Conservation (phyloP, 2,329 filamentous ascomycete species). For the Colletotrichum lindemuthianum region DNA sequence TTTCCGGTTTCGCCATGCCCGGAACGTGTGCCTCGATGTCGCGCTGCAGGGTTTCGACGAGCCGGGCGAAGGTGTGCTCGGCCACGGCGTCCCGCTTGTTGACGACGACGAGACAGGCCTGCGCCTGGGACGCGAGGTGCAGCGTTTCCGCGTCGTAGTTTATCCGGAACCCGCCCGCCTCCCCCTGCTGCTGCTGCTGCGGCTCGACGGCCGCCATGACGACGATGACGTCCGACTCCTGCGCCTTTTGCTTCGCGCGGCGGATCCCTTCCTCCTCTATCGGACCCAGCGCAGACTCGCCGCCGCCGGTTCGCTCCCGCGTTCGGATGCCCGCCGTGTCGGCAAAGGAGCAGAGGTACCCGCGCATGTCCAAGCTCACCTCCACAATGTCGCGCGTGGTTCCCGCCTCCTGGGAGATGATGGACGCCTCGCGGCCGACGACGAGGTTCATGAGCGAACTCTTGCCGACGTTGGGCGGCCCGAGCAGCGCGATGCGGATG, state of each 20-base stretch:
- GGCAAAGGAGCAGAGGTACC: constrained; percentile 92
- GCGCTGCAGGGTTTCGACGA: constrained; percentile 54
- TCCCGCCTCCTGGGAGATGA: constrained; percentile 91
- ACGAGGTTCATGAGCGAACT: constrained; percentile 92
- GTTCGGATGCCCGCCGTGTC: constrained; percentile 91
- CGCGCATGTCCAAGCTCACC: constrained; percentile 86
- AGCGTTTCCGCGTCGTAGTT: constrained; percentile 66
- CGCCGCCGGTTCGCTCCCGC: constrained; percentile 36
- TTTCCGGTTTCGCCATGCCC: constrained; percentile 48
- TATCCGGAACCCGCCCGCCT: constrained; percentile 52
- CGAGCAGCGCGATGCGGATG: constrained; percentile 86
- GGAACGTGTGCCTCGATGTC: constrained; percentile 52
- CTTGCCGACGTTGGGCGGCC: constrained; percentile 94
- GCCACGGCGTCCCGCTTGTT: constrained; percentile 70
- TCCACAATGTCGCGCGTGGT: constrained; percentile 96
- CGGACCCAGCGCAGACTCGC: constrained; percentile 64
- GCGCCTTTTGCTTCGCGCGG: constrained; percentile 81
- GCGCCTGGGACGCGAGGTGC: constrained; percentile 59
- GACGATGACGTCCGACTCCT: constrained; percentile 86
- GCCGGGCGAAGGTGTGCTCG: constrained; percentile 44
- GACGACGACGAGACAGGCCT: constrained; percentile 63
- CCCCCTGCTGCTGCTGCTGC: constrained; percentile 55
- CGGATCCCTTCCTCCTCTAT: constrained; percentile 93
- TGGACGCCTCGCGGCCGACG: constrained; percentile 92
- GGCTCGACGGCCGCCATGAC: constrained; percentile 80